Conservation (phyloP, 805 yeast species). For the Pichia paraexigua region DNA sequence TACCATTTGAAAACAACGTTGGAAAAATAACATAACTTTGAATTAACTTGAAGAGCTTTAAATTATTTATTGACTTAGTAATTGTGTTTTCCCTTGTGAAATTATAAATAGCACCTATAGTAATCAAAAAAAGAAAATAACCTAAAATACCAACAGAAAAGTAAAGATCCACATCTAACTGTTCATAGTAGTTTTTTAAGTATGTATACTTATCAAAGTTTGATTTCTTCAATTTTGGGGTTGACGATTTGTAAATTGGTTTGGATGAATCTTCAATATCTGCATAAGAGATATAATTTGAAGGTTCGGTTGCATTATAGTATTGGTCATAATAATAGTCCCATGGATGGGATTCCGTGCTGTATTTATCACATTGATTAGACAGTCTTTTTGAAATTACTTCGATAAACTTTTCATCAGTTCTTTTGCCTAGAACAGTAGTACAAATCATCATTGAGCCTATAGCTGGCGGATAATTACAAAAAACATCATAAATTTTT, state of each 20-base stretch:
- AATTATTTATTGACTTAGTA: conserved; percentile 19
- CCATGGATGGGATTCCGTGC: not conserved
- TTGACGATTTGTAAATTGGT: not conserved
- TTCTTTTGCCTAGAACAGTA: not conserved
- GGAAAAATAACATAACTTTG: conserved; percentile 33
- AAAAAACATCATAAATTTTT: conserved; percentile 6
- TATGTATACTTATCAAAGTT: not conserved
- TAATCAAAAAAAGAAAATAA: conserved; percentile 33
- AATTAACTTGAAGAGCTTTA: conserved; percentile 11
- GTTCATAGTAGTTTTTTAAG: not conserved
- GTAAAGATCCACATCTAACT: conserved; percentile 5
- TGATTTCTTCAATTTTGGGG: not conserved
- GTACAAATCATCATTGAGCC: conserved; percentile 14
- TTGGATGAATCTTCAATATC: not conserved
- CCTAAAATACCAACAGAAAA: conserved; percentile 30
- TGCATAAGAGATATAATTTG: not conserved
- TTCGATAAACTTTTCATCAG: not conserved
- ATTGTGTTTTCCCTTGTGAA: conserved; percentile 24
- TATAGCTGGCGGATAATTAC: conserved; percentile 15
- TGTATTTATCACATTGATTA: not conserved
- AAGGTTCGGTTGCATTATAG: not conserved
- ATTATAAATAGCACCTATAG: conserved; percentile 29
- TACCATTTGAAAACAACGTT: conserved; percentile 26
- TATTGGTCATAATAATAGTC: not conserved
- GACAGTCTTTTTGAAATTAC: not conserved